Evolutionary conservation across 1,139 yeast genomes (phyloP).

Genomic region (Debaryomyces robertsiae): DNA sequence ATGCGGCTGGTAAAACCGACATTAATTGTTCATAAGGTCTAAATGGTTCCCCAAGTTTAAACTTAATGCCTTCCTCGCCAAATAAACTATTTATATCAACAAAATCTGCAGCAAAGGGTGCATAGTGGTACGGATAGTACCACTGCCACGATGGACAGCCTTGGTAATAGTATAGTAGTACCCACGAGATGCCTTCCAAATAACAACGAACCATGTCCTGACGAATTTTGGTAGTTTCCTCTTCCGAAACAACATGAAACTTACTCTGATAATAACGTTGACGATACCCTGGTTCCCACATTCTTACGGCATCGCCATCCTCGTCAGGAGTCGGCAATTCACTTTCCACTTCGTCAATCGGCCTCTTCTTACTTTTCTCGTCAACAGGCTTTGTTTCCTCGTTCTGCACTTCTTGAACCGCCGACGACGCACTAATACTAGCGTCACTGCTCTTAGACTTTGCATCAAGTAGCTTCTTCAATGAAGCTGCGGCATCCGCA

Average conservation of each 20-base stretch:
- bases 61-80: conserved; percentile 59
- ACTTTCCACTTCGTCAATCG: conserved; percentile 20
- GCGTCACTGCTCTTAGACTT: conserved; percentile 21
- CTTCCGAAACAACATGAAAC: conserved; percentile 58
- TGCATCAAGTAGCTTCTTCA: conserved; percentile 49
- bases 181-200: conserved; percentile 97
- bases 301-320: conserved; percentile 60
- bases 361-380: conserved; percentile 24
- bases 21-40: conserved; percentile 93
- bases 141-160: conserved; percentile 99
- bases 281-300: conserved; percentile 88
- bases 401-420: conserved; percentile 29
- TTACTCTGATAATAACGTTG: conserved; percentile 79
- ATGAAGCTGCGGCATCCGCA: conserved; percentile 65
- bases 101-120: conserved; percentile 95
- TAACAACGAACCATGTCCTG: conserved; percentile 70
- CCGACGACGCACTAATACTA: conserved; percentile 43
- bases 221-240: conserved; percentile 58
- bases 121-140: conserved; percentile 97
- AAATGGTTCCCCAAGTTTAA: conserved; percentile 78
- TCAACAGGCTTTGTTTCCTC: conserved; percentile 19
- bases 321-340: conserved; percentile 22
- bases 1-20: conserved; percentile 97
- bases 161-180: conserved; percentile 86
- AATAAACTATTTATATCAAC: conserved; percentile 48